A percentile compares a stretch with the other conserved stretches of the same genome.
phyloP scores from a whole-genome alignment of 1,284 basidiomycete genomes.

The Irpex rosettiformis region DNA sequence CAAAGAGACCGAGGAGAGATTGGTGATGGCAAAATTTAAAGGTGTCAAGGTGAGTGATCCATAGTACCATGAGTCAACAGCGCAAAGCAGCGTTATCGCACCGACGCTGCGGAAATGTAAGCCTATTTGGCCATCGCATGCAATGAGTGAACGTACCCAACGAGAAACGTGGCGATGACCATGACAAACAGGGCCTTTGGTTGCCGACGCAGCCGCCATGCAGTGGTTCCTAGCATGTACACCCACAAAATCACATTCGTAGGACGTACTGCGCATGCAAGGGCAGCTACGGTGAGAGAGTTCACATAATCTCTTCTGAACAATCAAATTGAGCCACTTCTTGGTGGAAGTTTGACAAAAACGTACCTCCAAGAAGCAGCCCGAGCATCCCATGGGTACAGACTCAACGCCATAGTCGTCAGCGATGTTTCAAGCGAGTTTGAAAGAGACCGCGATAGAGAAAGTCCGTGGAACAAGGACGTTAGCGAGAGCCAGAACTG shows the following conservation, averaged over 20 bases:
- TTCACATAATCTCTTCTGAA: constrained; percentile 29
- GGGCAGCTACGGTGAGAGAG: constrained; percentile 58
- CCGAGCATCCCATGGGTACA: constrained; percentile 70
- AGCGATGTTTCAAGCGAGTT: constrained; percentile 92
- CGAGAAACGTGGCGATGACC: constrained; percentile 33
- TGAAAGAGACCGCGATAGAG: constrained; percentile 86
- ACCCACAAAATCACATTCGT: constrained; percentile 88
- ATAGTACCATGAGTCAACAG: constrained; percentile 72
- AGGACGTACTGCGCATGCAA: constrained; percentile 80
- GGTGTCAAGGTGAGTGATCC: constrained; percentile 69
- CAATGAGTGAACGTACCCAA: constrained; percentile 39
- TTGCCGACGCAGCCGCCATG: constrained; percentile 44
- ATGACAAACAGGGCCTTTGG: constrained; percentile 29
- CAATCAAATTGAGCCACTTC: neutral
- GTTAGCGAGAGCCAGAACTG: constrained; percentile 82
- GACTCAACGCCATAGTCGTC: constrained; percentile 73
- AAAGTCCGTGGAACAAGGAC: constrained; percentile 85
- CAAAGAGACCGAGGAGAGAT: constrained; percentile 80
- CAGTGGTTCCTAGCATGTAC: constrained; percentile 55
- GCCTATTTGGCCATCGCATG: neutral
- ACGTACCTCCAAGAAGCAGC: constrained; percentile 21
- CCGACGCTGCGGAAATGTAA: constrained; percentile 29
- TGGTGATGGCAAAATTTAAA: constrained; percentile 78
- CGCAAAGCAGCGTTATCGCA: constrained; percentile 38
- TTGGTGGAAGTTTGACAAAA: neutral